These are phyloP conservation scores for Mitragyna speciosa DNA, from an alignment of 257 asterid species.

Conservation along the genomic window DNA sequence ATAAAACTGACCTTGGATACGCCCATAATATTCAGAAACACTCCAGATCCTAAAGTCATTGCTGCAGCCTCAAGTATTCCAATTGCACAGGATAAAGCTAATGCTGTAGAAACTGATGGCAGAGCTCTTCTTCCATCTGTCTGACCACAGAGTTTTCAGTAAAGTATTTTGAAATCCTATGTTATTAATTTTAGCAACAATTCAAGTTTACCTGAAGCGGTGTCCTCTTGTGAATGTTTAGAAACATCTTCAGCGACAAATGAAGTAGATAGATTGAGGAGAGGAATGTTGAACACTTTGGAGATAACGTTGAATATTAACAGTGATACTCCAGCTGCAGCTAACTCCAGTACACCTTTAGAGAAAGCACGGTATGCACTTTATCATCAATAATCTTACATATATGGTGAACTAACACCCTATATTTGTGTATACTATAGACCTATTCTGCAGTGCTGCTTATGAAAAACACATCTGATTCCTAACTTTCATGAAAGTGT, in stretches of 20 bases:
- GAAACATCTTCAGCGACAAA: conserved; percentile 47
- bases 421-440: too few relatives aligned
- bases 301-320: conserved; percentile 38
- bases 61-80: background rate
- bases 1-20: background rate
- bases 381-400: too few relatives aligned
- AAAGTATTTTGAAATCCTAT: background rate
- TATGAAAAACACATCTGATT: too few relatives aligned
- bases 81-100: background rate
- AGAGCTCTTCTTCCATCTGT: background rate
- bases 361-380: background rate
- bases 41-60: background rate
- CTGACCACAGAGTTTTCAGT: background rate
- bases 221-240: conserved; percentile 17
- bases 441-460: too few relatives aligned
- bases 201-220: conserved; percentile 24
- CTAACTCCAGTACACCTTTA: conserved; percentile 38
- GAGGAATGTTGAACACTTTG: conserved; percentile 46
- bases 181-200: too few relatives aligned
- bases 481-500: too few relatives aligned
- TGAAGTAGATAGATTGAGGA: conserved; percentile 42
- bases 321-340: conserved; percentile 38
- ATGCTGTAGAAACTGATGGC: background rate
- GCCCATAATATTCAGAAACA: background rate
- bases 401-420: too few relatives aligned